Evolutionary conservation across 345 rosid species (phyloP), one percentile per base, ranked within the genome.

Genomic region (Lenwebbia sp.): DNA sequence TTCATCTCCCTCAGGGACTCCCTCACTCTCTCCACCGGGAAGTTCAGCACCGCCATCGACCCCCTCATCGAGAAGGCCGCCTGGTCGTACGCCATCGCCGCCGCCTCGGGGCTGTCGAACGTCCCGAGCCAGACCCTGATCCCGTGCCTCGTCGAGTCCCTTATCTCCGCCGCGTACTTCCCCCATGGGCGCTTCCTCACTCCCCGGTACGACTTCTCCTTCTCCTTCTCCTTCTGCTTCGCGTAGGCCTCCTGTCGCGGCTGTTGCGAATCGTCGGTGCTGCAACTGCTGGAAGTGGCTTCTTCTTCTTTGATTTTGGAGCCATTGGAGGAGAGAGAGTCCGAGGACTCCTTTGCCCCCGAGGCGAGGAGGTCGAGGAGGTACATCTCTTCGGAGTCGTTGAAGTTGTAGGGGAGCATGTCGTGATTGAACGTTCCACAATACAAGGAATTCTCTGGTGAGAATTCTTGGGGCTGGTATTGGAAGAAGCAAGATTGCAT

Each of bases 151-250:
- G 91, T 90, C 14, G 92, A 90, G 85, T 91, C 92, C 84, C 93
- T 85, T 1, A 91, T 91, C 88, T 91, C 93, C 53, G 93, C 93
- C 54, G 93, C 93, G 75, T 86, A 91, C 82, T 91, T 91, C 55
- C 93, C 93, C 93, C 93, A 91, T 12, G 93, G 93, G 44, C 93
- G 88, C 90, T 84, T 87, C 86, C 93, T 85, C 19, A 91, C 93
- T 5, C 93, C 93, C 15, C 93, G 85, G 83, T 88, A 91, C 11
- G 90, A 84, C 87, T 86, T 90, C 76, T 90, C 90, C 78, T 85
- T 90, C 76, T 90, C 90, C 78, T 85, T 84, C 85, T 55, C 85
- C 33, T 82, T 58, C 25, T 7, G 60, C 13, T 19, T 33, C 28
- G 54, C 65, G 23, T 50, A 30, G 83, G 30, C 41, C 49, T 52